These are phyloP conservation scores for Pelargonium australe DNA, from an alignment of 441 rosid species.

Conservation along the genomic window DNA sequence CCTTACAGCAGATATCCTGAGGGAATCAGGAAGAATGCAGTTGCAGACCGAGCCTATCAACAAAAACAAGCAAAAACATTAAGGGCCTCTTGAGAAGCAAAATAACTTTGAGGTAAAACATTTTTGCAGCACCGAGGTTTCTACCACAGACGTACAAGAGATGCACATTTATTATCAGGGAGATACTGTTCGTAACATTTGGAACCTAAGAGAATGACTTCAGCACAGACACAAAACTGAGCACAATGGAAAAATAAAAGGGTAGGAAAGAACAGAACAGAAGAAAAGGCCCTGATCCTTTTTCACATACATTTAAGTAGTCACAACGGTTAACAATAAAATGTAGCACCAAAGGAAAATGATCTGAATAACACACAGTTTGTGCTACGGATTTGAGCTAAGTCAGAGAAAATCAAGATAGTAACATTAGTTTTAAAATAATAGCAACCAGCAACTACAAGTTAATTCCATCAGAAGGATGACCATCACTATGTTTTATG, in stretches of 20 bases:
- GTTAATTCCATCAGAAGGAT: no score
- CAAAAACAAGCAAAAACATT: neutral
- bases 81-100: neutral
- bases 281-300: no score
- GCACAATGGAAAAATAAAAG: no score
- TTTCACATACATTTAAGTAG: neutral
- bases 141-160: neutral
- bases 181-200: neutral
- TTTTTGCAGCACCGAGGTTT: neutral
- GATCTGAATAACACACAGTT: no score
- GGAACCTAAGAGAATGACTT: neutral
- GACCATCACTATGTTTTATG: no score
- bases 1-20: conserved; percentile 41
- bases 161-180: neutral
- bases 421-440: no score
- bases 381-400: no score
- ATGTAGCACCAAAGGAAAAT: no score
- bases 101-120: neutral
- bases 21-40: conserved; percentile 59
- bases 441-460: no score
- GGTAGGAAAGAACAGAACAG: no score
- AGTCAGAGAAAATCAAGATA: no score
- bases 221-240: no score
- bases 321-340: neutral
- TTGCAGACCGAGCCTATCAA: conserved; percentile 56